Base-by-base conservation (phyloP, 2,329 filamentous ascomycete genomes). In the Furcasterigmium furcatum region DNA sequence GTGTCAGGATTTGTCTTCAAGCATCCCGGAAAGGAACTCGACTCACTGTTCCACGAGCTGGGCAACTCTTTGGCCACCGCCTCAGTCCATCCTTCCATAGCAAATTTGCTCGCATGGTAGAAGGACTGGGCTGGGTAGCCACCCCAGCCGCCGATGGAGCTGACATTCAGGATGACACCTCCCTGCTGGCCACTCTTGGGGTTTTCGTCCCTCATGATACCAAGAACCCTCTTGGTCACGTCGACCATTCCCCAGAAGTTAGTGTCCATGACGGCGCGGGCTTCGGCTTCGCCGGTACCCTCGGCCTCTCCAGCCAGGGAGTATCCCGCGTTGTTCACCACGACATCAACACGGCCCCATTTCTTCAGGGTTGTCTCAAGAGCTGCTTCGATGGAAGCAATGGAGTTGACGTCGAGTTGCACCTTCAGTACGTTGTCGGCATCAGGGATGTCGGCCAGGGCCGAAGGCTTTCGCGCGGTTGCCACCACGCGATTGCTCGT, bases 81-180 rank as follows among this genome's bases (percentile, higher is more conserved):
- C 49, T 77, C 71, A 0, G 73, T 73, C 50, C 68, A 74, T 1
- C 72, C 73, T 50, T 74, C 71, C 9, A 73, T 52, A 1, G 68
- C 71, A 45, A 71, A 73, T 55, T 74, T 74, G 43, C 59, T 60
- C 0, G 63, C 63, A 36, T 70, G 66, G 41, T 73, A 73, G 41
- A 64, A 66, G 0, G 64, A 57, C 25, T 57, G 52, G 1, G 62
- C 61, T 1, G 67, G 62, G 24, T 58, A 64, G 2, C 59, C 65
- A 9, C 58, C 47, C 44, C 59, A 64, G 0, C 70, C 70, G 4
- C 74, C 77, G 54, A 83, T 71, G 4, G 74, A 79, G 5, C 73
- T 77, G 32, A 82, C 59, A 48, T 82, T 76, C 30, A 80, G 61
- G 12, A 83, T 73, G 6, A 77, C 60, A 8, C 78, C 79, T 4